Conservation (phyloP, 768 basidiomycete genomes). For the Amanita rubescens region DNA sequence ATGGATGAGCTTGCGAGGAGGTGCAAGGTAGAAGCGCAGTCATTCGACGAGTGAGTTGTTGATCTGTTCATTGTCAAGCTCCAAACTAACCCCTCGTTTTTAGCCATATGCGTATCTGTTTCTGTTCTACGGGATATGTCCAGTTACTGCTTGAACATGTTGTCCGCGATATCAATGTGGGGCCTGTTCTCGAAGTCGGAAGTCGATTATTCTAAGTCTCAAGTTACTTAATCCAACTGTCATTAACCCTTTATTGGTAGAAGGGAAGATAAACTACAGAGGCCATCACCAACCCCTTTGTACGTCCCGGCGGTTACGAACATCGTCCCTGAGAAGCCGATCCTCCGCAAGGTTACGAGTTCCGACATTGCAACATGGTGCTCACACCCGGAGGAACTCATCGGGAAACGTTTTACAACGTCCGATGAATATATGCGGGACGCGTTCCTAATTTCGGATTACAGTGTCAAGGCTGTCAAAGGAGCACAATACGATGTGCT, state of each 20-base stretch:
- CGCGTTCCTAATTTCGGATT: not conserved
- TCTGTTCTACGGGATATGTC: not conserved
- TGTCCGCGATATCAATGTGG: not conserved
- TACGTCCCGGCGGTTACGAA: not conserved
- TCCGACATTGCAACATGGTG: conserved; percentile 1
- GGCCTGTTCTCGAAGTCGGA: not conserved
- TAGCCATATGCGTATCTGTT: not conserved
- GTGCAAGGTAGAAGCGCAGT: not conserved
- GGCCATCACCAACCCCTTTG: conserved; percentile 1
- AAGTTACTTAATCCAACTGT: not conserved
- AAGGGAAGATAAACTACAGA: not conserved
- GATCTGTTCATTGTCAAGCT: not conserved
- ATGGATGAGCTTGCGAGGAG: not conserved
- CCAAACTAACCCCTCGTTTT: not conserved
- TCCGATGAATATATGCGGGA: conserved; percentile 1
- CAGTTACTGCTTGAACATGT: not conserved
- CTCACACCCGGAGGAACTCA: not conserved
- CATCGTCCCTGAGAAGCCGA: not conserved
- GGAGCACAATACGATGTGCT: conserved; percentile 1
- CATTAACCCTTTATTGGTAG: not conserved
- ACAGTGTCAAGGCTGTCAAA: conserved; percentile 1
- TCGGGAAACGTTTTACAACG: not conserved
- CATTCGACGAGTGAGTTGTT: not conserved
- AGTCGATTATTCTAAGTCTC: not conserved
- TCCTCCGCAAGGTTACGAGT: conserved; percentile 1